Evolutionary conservation across 371 early-diverging fungal species (phyloP), one percentile per base, ranked within the genome.

Genomic region (Actinomortierella wolfii): DNA sequence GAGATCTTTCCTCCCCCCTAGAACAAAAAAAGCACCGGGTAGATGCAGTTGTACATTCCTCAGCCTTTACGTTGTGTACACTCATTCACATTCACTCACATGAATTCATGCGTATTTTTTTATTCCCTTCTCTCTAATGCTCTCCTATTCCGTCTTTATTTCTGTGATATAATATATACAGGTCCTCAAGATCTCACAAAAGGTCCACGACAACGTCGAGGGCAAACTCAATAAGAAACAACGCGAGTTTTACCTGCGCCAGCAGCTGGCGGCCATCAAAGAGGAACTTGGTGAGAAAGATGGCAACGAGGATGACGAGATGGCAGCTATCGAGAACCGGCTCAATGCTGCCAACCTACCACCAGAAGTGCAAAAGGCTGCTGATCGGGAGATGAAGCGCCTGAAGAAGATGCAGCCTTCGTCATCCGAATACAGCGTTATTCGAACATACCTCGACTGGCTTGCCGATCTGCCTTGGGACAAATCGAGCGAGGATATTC

Each of bases 221-320:
- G 87, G 85, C 48, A 90, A 90, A 64, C 76, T 92, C 13, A 88
- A 82, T 54, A 84, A 90, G 73, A 89, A 90, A 74, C 93, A 92
- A 60, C 80, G 91, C 29, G 94, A 94, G 76, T 91, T 86, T 58
- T 88, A 91, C 67, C 80, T 94, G 56, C 83, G 92, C n/a, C 89
- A 94, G 74, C 94, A 92, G 86, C 78, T 93, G 51, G 88, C 88
- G 42, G 93, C 92, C 3, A 92, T 94, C 64, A 91, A 91, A 64
- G 86, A 90, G 56, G 92, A 93, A 54, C 81, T 91, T 2, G 91
- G 91, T 6, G 90, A 92, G 64, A 76, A 68, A 46, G 85, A 83
- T 17, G 86, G 85, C 39, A 86, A 86, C 53, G 92, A 93, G 24
- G 67, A 91, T 17, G 79, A 81, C 14, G 87, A 89, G 21, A 64